Percentiles rank a stretch among this genome's conserved stretches.
Conservation (phyloP, 805 yeast genomes). For the Yamadazyma olivae region DNA sequence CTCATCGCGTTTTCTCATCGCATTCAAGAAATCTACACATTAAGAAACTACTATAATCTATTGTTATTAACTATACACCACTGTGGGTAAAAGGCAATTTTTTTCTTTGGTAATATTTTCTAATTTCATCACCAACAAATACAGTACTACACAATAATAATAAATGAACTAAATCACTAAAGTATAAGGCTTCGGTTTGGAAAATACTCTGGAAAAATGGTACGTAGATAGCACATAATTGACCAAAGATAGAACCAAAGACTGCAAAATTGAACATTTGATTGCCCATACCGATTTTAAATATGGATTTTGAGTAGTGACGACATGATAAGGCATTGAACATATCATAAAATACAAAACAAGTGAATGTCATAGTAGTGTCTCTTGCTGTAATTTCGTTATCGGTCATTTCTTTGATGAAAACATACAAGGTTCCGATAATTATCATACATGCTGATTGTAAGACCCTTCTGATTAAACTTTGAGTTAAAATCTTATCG, state of each 20-base stretch:
- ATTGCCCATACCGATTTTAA: conserved; percentile 78
- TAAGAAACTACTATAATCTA: not conserved
- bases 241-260: conserved; percentile 82
- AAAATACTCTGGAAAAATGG: conserved; percentile 91
- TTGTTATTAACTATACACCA: not conserved
- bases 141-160: conserved; percentile 70
- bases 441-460: conserved; percentile 77
- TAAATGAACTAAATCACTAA: conserved; percentile 68
- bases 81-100: conserved; percentile 10
- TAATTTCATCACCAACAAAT: conserved; percentile 77
- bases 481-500: conserved; percentile 75
- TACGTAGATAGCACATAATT: conserved; percentile 86
- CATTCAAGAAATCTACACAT: conserved; percentile 2
- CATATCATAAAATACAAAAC: conserved; percentile 95
- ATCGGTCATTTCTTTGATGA: conserved; percentile 82
- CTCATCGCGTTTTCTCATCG: not conserved
- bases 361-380: conserved; percentile 98
- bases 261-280: conserved; percentile 94
- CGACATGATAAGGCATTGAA: conserved; percentile 95
- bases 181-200: conserved; percentile 86
- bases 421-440: conserved; percentile 83
- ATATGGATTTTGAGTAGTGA: conserved; percentile 78
- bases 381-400: conserved; percentile 85
- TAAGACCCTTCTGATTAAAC: conserved; percentile 67
- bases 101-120: conserved; percentile 46